Base-by-base conservation (phyloP, 108 stramenopile genomes). In the Nitzschia palea region DNA sequence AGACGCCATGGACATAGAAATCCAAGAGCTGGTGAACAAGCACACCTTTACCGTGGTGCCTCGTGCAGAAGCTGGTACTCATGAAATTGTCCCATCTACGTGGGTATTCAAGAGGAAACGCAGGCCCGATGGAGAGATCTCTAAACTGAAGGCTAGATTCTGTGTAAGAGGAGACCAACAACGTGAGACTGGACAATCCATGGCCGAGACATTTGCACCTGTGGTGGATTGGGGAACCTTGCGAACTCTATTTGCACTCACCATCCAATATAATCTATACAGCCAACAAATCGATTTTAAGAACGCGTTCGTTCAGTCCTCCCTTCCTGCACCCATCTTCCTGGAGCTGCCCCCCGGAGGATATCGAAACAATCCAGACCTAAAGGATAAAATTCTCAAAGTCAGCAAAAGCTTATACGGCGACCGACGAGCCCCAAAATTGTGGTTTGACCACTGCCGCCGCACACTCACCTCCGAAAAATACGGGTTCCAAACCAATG, bases 111-210 rank as follows among this genome's bases (percentile, higher is more conserved):
- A 47, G 23, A 14, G 40, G 10, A 62, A 68, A 44, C 45, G 67
- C 42, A 70, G 15, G 53, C 70, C 30, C 55, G 65, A 30, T 67
- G 74, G 77, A 0, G 22, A 15, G 6, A 50, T 72, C 1, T 62
- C 62, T 31, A 78, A 67, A 35, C 65, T 82, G 40, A 80, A 80
- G 51, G 79, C 67, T 17, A 22, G 73, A 2, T 71, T 75, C n/a
- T 80, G 73, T 58, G 73, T 51, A 0, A 31, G 74, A 20, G 74
- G 73, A 4, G 66, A 73, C 29, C 60, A 60, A 37, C 79, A 80
- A 65, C 3, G 42, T 28, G 70, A 74, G 37, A n/a, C 43, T 22
- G 79, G 79, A 15, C 40, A 74, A 34, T 60, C 70, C 42, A 71
- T 29, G 44, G 45, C 43, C 55, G 70, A 80, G 22, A 74, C 64